Evolutionary conservation across 352 stramenopile species (phyloP), one percentile per base, ranked within the genome.

Genomic region (Globisporangium echinulatum): DNA sequence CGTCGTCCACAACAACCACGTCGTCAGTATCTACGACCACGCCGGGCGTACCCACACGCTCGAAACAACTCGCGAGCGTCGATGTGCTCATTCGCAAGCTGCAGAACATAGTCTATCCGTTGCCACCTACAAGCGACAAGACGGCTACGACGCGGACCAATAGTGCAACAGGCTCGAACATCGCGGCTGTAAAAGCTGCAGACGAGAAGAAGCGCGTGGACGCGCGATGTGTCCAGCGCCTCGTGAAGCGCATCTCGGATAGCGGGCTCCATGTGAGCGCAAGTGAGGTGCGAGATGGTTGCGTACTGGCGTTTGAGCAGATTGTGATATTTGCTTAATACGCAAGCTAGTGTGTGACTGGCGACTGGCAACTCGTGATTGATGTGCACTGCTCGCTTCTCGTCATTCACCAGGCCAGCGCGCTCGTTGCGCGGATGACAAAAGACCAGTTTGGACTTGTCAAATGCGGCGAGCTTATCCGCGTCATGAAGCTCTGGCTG

Each of bases 401-500:
- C 8, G 15, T 13, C 19, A 25, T 25, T 25, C 19, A 25, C 19
- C n/a, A 87, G 79, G 74, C 77, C 15, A 40, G 75, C 10, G 15
- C 19, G 1, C 59, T 86, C 11, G 17, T 79, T 8, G 4, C 47
- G n/a, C 63, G 71, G 38, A 68, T 87, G 58, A 17, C 60, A 19
- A 48, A 56, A 5, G 74, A 83, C 40, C 62, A 78, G 15, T 67
- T 84, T 13, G 75, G 75, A n/a, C 60, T 72, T 42, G 75, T 76
- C 13, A 74, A 71, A 15, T 75, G 66, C n/a, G 70, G 72, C 37
- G 75, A 88, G 37, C 60, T 87, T 36, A 47, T 84, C 33, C 79
- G 79, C 25, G 50, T 74, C n/a, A 62, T 85, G 62, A 79, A 71
- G 63, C 13, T 39, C 3, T 87, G 76, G 79, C 19, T 79, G 13